These are phyloP conservation scores for Xylaria castorea DNA, from an alignment of 495 filamentous ascomycete genomes.

Conservation along the genomic window DNA sequence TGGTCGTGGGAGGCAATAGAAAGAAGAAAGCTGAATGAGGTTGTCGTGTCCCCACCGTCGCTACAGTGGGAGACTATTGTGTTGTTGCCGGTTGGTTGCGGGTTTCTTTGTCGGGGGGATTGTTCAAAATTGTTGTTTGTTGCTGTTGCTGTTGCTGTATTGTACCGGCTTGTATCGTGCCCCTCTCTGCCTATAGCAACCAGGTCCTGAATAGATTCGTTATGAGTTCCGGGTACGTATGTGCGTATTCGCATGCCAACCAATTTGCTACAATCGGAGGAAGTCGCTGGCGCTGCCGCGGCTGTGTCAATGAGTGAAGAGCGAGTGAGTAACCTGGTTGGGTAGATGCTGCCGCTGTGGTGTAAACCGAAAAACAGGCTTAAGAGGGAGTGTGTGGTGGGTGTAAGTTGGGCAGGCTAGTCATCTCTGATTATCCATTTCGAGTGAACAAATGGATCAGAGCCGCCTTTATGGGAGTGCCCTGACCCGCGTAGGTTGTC, in stretches of 20 bases:
- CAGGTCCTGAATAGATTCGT: background rate
- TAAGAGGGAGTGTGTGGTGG: constrained; percentile 27
- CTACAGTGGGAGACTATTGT: background rate
- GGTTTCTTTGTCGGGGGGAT: background rate
- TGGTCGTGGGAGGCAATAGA: background rate
- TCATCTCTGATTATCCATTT: constrained; percentile 34
- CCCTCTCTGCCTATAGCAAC: background rate
- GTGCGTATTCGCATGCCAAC: background rate
- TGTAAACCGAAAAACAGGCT: constrained; percentile 21
- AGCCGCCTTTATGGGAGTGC: constrained; percentile 17
- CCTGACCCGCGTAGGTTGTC: background rate
- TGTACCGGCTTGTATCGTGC: background rate
- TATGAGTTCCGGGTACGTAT: background rate
- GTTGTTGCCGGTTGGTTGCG: constrained; percentile 3
- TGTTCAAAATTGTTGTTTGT: background rate
- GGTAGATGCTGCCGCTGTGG: background rate
- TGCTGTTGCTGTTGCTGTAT: background rate
- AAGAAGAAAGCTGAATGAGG: constrained; percentile 5
- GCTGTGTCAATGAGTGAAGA: background rate
- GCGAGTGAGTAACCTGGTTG: background rate
- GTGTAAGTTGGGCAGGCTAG: constrained; percentile 23
- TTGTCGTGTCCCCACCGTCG: background rate
- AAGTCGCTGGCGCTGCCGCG: background rate
- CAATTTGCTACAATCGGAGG: background rate
- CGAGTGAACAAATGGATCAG: constrained; percentile 18